These are phyloP conservation scores for Beauveria medogensis DNA, from an alignment of 2,329 filamentous ascomycete genomes.

Conservation along the genomic window DNA sequence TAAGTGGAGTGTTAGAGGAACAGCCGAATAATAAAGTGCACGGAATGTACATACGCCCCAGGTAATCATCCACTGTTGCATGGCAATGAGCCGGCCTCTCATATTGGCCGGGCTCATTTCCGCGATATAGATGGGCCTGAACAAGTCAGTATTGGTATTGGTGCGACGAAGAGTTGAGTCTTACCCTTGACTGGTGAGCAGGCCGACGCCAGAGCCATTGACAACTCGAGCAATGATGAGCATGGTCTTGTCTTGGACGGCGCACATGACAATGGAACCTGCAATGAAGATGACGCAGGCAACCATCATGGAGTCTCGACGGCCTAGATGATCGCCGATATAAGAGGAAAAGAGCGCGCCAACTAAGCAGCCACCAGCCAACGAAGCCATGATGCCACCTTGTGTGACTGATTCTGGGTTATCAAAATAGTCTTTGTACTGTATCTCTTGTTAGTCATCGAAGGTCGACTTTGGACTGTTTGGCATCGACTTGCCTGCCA, in stretches of 20 bases:
- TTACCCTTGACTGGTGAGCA: conserved; percentile 44
- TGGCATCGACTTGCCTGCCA: conserved; percentile 16
- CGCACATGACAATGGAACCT: conserved; percentile 15
- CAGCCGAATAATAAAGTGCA: conserved; percentile 34
- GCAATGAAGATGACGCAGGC: conserved; percentile 17
- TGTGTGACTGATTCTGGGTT: conserved; percentile 33
- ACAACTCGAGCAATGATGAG: conserved; percentile 47
- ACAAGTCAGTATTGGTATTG: not conserved
- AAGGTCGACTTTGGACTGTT: not conserved
- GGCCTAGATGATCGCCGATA: conserved; percentile 33
- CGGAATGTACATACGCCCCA: conserved; percentile 39
- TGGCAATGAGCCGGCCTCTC: conserved; percentile 54
- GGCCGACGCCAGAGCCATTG: conserved; percentile 56
- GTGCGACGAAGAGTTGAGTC: not conserved
- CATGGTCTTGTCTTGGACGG: conserved; percentile 17
- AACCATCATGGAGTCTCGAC: conserved; percentile 22
- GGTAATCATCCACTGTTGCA: conserved; percentile 43
- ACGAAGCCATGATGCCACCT: conserved; percentile 35
- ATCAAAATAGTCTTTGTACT: conserved; percentile 41
- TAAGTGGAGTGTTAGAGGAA: conserved; percentile 21
- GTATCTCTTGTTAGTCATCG: not conserved
- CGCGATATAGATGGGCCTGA: conserved; percentile 51
- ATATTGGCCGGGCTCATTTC: conserved; percentile 42
- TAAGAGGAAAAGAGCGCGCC: conserved; percentile 34
- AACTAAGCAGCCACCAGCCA: conserved; percentile 36